Evolutionary conservation across 78 protist species (phyloP), one percentile per base, ranked within the genome.

Genomic region (Dictyostelium brefeldianum): DNA sequence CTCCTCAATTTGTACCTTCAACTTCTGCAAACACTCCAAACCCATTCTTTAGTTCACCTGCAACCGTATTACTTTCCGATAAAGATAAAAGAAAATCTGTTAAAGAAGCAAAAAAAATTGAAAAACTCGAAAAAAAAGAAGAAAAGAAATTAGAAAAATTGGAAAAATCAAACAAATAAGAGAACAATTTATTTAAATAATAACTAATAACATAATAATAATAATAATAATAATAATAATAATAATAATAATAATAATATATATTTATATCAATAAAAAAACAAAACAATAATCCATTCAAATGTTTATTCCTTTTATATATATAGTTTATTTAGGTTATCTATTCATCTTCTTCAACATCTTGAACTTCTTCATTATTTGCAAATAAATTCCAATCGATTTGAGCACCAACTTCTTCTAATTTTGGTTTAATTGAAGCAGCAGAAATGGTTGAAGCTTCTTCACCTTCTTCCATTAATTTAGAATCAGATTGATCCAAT

Each of bases 391-490:
- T 25, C 92, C 92, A 85, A 62, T 85, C 92, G 31, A 85, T 83
- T 85, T 85, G 92, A 20, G 71, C 69, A 29, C 83, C 92, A 7
- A 85, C 83, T 6, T 85, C 83, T 59, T 85, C 92, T 5, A 75
- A 10, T 75, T 85, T 85, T 43, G 83, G 80, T 48, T 85, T 85
- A 27, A 85, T 43, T 17, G 56, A 22, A 3, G 92, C 43, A 1
- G 31, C 75, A 29, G 79, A 22, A 67, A 85, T 75, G 29, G 56
- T 75, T 3, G 92, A 75, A 29, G 54, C 31, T 36, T 85, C 92
- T 29, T 85, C 92, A 59, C 92, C 92, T 48, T 85, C 92, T 29
- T 85, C 92, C 77, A 75, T 75, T 14, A 85, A 85, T 75, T 62
- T 85, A 12, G 82, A 75, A 62, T 85, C 92, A 3, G 92, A 85